Percentiles rank a stretch among this genome's conserved stretches.
Evolutionary conservation across 306 rosid genomes (phyloP).

Genomic region (Hylodesmum podocarpum): DNA sequence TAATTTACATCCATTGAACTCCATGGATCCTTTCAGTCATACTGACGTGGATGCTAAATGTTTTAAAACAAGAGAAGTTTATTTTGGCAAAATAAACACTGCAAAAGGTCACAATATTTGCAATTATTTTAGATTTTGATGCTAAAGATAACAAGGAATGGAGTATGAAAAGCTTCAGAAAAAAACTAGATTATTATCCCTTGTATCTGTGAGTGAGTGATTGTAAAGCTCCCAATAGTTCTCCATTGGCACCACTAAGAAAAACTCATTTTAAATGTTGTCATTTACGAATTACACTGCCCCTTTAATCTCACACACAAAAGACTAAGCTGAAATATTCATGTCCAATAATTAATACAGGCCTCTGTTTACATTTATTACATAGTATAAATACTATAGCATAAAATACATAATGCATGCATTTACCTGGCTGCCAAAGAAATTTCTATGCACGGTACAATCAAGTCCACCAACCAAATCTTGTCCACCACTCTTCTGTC

Average conservation of each 20-base stretch:
- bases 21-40: background rate
- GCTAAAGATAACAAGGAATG: background rate
- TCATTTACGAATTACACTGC: background rate
- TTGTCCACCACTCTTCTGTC: slow-evolving; percentile 94
- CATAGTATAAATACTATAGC: background rate
- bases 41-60: background rate
- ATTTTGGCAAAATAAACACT: background rate
- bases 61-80: background rate
- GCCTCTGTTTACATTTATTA: background rate
- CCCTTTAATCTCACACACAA: background rate
- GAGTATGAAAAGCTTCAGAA: background rate
- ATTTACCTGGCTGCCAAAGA: slow-evolving; percentile 94
- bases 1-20: background rate
- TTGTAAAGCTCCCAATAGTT: background rate
- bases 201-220: background rate
- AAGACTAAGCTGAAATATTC: background rate
- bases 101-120: background rate
- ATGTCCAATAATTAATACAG: background rate
- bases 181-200: background rate
- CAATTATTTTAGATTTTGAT: slow-evolving; percentile 12
- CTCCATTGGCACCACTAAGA: background rate
- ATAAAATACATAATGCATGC: background rate
- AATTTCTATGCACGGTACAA: slow-evolving; percentile 92
- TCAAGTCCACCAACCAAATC: slow-evolving; percentile 89
- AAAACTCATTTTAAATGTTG: background rate